These are phyloP conservation scores for Heracleum sosnowskyi DNA, from an alignment of 129 eudicot genomes.

Conservation along the genomic window DNA sequence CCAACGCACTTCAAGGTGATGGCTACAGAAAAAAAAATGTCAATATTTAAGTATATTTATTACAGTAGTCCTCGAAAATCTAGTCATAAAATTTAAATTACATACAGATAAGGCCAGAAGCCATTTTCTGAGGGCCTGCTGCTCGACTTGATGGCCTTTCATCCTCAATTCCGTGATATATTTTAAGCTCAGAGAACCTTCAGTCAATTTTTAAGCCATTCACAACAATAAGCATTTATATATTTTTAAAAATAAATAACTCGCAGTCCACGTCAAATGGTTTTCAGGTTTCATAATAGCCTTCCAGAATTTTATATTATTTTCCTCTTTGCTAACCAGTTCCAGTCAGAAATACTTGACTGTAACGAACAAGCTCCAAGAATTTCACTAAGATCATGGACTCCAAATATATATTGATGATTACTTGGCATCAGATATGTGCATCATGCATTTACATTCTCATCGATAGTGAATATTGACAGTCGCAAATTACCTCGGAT, in stretches of 20 bases:
- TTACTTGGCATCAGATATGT: background rate
- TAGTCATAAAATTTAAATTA: background rate
- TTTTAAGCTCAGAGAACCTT: constrained; percentile 81
- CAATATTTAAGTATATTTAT: background rate
- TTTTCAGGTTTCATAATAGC: background rate
- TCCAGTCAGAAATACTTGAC: background rate
- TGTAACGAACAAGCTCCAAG: background rate
- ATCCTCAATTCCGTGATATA: constrained; percentile 73
- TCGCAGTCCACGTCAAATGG: background rate
- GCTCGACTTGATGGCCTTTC: constrained; percentile 51
- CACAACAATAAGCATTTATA: background rate
- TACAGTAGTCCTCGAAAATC: too few relatives aligned
- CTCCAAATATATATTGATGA: background rate
- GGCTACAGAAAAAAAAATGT: constrained; percentile 36
- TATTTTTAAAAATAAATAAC: background rate
- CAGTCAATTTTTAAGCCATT: background rate
- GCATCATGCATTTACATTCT: background rate
- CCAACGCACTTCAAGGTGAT: constrained; percentile 80
- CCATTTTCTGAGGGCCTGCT: constrained; percentile 81
- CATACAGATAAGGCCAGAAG: constrained; percentile 67
- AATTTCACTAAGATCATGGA: background rate
- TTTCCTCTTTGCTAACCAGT: background rate
- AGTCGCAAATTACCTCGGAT: constrained; percentile 57
- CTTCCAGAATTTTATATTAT: background rate
- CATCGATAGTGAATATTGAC: background rate